A percentile compares a stretch with the other conserved stretches of the same genome.
phyloP scores from a whole-genome alignment of 2,329 filamentous ascomycete species.

The Sarocladium strictum region DNA sequence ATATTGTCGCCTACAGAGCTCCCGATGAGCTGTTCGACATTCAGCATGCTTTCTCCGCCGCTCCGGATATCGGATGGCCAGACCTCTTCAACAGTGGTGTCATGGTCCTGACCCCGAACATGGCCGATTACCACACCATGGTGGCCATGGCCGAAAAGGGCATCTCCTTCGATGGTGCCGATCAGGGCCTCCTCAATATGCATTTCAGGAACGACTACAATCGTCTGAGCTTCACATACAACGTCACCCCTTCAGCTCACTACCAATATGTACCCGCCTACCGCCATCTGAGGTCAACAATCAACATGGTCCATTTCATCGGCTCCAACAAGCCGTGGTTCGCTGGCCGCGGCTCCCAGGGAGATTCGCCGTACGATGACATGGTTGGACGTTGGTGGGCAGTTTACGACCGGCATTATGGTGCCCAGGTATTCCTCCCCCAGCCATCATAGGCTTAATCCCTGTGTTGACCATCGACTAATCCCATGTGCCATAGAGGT shows the following conservation, averaged over 20 bases:
- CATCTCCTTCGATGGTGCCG: slow-evolving; percentile 93
- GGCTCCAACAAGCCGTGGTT: slow-evolving; percentile 87
- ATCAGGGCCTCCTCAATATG: slow-evolving; percentile 93
- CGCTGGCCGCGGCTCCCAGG: slow-evolving; percentile 50
- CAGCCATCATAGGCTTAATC: neutral
- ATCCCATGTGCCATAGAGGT: neutral
- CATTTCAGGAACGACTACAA: slow-evolving; percentile 82
- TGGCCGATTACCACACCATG: slow-evolving; percentile 83
- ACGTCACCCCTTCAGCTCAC: slow-evolving; percentile 91
- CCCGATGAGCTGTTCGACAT: slow-evolving; percentile 86
- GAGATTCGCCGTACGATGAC: slow-evolving; percentile 67
- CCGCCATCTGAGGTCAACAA: slow-evolving; percentile 82
- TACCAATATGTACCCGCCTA: slow-evolving; percentile 98
- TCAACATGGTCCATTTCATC: slow-evolving; percentile 92
- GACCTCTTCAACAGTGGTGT: slow-evolving; percentile 98
- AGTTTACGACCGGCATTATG: slow-evolving; percentile 84
- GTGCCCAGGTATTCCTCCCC: slow-evolving; percentile 34
- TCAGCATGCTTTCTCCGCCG: slow-evolving; percentile 57
- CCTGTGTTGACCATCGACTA: neutral
- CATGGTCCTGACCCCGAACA: slow-evolving; percentile 82
- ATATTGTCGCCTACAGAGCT: slow-evolving; percentile 83
- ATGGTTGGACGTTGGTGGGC: slow-evolving; percentile 89
- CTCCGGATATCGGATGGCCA: slow-evolving; percentile 95
- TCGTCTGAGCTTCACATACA: slow-evolving; percentile 90
- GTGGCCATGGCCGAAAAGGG: slow-evolving; percentile 77